Base-by-base conservation (phyloP, 306 rosid genomes). In the Macrotyloma uniflorum region DNA sequence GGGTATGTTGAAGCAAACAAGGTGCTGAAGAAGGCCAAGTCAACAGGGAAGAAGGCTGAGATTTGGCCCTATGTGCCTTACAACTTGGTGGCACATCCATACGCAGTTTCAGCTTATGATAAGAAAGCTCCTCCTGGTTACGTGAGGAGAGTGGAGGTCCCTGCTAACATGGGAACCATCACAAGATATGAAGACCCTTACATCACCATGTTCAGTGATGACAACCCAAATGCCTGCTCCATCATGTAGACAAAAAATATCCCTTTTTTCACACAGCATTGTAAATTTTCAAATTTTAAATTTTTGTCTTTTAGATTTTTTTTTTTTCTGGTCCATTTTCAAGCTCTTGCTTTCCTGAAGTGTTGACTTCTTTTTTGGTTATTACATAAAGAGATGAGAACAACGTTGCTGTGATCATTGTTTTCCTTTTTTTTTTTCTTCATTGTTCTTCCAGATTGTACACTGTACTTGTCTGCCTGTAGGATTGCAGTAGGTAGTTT, bases 1-100 rank as follows among this genome's bases (percentile, higher is more conserved):
- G 99, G 99, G 58, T 86, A 85, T 88, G 96, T 90, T 15, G 98
- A 95, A 51, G 80, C 94, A 83, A 93, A 63, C 97, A 95, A 91
- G 83, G 98, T 95, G 85, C 81, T 95, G 73, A 93, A 93, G 93
- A 91, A 89, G 85, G 99, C 97, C 0, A 91, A 95, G 72, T 88
- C 98, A 76, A 95, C 98, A 19, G 98, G 98, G 73, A 95, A 95
- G 42, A 93, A 35, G 79, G 88, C 93, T 67, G 99, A 95, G 90
- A 90, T 95, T 72, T 95, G 99, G 99, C 99, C 98, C 0, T 95
- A 95, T 75, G 91, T 95, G 10, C 99, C 99, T 55, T 89, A 88
- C 91, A 91, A 83, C 77, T 57, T 91, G 67, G 97, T 90, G 91
- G 88, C 96, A 73, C 97, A 93, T 49, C 99, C 99, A 23, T 95